These are phyloP conservation scores for Haplographium delicatum DNA, from an alignment of 495 filamentous ascomycete species.

Conservation along the genomic window DNA sequence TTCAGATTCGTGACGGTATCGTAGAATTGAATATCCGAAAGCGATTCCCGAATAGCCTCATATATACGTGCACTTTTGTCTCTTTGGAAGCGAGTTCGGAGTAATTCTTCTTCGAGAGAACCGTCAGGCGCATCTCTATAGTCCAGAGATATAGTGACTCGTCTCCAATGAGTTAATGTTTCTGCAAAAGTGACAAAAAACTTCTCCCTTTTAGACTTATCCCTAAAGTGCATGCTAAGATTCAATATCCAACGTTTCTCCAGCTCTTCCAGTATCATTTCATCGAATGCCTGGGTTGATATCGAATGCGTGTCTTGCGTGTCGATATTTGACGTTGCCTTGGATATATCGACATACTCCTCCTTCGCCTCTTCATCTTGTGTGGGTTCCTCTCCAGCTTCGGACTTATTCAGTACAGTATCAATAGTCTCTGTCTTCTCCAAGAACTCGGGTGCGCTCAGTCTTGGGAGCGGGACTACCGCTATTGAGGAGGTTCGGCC, in stretches of 20 bases:
- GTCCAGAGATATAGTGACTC: conserved; percentile 90
- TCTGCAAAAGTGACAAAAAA: conserved; percentile 97
- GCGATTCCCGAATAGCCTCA: conserved; percentile 88
- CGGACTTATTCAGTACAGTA: conserved; percentile 2
- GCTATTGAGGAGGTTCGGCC: conserved; percentile 15
- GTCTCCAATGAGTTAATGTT: conserved; percentile 69
- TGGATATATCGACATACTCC: conserved; percentile 17
- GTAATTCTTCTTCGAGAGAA: conserved; percentile 81
- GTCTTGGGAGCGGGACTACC: conserved; percentile 3
- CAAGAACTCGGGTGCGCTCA: conserved; percentile 22
- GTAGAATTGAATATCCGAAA: conserved; percentile 90
- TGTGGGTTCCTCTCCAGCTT: not conserved
- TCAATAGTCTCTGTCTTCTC: conserved; percentile 17
- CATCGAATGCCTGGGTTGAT: conserved; percentile 46
- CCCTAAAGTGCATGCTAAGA: conserved; percentile 96
- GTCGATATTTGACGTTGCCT: conserved; percentile 15
- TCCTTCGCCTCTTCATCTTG: conserved; percentile 15
- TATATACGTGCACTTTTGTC: conserved; percentile 96
- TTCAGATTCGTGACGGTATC: conserved; percentile 95
- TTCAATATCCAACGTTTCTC: conserved; percentile 94
- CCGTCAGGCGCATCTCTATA: conserved; percentile 76
- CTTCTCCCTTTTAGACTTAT: conserved; percentile 91
- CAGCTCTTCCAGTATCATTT: conserved; percentile 70
- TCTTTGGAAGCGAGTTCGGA: conserved; percentile 72
- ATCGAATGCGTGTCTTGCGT: conserved; percentile 36